A percentile compares a stretch with the other conserved stretches of the same genome.
These are phyloP conservation scores for Mortierella claussenii DNA, from an alignment of 192 early-diverging fungal species.

Conservation along the genomic window DNA sequence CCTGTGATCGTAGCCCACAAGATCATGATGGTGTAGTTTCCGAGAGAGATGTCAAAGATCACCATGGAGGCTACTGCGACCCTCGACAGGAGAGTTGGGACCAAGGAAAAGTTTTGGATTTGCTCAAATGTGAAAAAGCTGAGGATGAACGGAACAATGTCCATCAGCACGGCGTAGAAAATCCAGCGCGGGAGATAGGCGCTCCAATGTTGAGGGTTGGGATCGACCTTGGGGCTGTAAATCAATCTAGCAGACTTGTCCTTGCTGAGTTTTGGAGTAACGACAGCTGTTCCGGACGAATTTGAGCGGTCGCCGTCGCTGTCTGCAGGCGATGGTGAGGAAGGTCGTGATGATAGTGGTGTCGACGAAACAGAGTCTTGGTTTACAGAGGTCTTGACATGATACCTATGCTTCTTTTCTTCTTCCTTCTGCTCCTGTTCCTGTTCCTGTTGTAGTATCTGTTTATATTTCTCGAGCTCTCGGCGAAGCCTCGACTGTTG, in stretches of 20 bases:
- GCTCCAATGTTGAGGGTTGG: constrained; percentile 47
- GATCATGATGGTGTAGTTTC: constrained; percentile 47
- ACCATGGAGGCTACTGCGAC: constrained; percentile 22
- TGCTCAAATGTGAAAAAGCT: constrained; percentile 36
- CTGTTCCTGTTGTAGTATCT: too few relatives aligned
- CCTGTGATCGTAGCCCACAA: constrained; percentile 33
- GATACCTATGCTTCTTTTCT: too few relatives aligned
- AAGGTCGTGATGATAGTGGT: too few relatives aligned
- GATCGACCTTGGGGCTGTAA: constrained; percentile 23
- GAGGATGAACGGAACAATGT: constrained; percentile 26
- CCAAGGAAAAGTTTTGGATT: constrained; percentile 24
- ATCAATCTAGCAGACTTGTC: constrained; percentile 33
- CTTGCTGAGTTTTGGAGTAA: background rate
- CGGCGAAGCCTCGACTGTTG: constrained; percentile 25
- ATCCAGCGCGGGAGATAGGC: constrained; percentile 45
- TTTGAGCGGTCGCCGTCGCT: too few relatives aligned
- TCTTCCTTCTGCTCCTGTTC: background rate
- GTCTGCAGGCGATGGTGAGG: too few relatives aligned
- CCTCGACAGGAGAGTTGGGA: background rate
- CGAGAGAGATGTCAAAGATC: constrained; percentile 42
- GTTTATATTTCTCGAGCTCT: constrained; percentile 17
- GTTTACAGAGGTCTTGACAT: too few relatives aligned
- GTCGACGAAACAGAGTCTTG: too few relatives aligned
- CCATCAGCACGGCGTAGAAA: constrained; percentile 28
- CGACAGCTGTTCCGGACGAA: too few relatives aligned